Percentiles rank a stretch among this genome's conserved stretches.
Evolutionary conservation across 1,139 yeast genomes (phyloP).

Genomic region (Suhomyces panamericanus): DNA sequence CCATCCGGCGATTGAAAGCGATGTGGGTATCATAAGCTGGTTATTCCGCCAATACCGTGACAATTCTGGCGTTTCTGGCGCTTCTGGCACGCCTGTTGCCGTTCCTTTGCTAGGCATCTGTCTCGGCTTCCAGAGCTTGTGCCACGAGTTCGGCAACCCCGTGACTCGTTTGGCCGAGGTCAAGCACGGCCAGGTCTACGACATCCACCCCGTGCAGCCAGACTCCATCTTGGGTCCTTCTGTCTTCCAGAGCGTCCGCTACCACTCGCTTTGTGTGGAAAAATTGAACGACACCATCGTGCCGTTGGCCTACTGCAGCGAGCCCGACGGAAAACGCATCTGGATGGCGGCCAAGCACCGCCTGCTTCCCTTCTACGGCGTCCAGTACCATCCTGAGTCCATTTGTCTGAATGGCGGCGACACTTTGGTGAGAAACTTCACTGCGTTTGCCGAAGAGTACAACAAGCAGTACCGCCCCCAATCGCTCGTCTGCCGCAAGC

Average conservation of each 20-base stretch:
- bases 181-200: slow-evolving; percentile 84
- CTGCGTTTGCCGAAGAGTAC: slow-evolving; percentile 48
- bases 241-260: slow-evolving; percentile 70
- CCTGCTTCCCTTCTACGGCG: slow-evolving; percentile 76
- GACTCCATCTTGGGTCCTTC: slow-evolving; percentile 20
- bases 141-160: slow-evolving; percentile 61
- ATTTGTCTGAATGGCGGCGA: slow-evolving; percentile 75
- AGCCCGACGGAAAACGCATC: slow-evolving; percentile 33
- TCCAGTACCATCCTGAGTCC: slow-evolving; percentile 97
- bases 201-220: slow-evolving; percentile 47
- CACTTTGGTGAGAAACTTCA: slow-evolving; percentile 60
- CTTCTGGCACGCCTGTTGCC: slow-evolving; percentile 1
- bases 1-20: slow-evolving; percentile 62
- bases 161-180: slow-evolving; percentile 57
- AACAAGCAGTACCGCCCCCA: slow-evolving; percentile 25
- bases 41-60: slow-evolving; percentile 36
- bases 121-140: slow-evolving; percentile 85
- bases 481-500: slow-evolving; percentile 1
- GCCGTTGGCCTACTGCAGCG: slow-evolving; percentile 59
- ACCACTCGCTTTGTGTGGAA: slow-evolving; percentile 77
- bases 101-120: slow-evolving; percentile 90
- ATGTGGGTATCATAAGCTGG: slow-evolving; percentile 74
- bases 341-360: slow-evolving; percentile 79
- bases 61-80: too few species aligned
- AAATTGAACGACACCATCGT: slow-evolving; percentile 33